Conservation (phyloP, 306 rosid genomes). For the Neltuma alba region DNA sequence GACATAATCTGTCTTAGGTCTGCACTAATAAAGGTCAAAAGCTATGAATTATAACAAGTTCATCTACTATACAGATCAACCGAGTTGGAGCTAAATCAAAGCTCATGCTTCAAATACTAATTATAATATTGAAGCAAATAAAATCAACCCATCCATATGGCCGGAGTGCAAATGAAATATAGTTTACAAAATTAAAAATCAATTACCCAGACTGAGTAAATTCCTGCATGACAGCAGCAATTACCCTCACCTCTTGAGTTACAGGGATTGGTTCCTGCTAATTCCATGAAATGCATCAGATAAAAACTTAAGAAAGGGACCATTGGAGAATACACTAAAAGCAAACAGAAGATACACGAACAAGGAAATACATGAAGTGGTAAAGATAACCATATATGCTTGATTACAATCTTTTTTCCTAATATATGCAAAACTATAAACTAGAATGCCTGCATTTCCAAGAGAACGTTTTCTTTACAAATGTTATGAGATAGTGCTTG, state of each 20-base stretch:
- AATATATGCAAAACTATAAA: not conserved
- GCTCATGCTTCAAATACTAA: not conserved
- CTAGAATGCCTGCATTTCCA: not conserved
- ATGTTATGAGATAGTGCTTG: not conserved
- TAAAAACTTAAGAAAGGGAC: not conserved
- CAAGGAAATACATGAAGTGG: not conserved
- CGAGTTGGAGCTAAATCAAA: not conserved
- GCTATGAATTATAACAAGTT: not conserved
- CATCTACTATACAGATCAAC: not conserved
- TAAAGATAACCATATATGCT: not conserved
- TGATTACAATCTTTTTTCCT: not conserved
- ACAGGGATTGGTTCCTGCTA: conserved; percentile 91
- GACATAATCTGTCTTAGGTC: conserved; percentile 10
- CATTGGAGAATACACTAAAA: not conserved
- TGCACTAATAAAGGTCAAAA: not conserved
- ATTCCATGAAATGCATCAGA: not conserved
- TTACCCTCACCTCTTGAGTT: conserved; percentile 94
- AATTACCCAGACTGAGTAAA: conserved; percentile 83
- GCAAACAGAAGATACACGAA: not conserved
- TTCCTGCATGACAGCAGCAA: conserved; percentile 96
- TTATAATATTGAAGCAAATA: not conserved
- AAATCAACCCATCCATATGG: not conserved
- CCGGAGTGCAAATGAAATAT: not conserved
- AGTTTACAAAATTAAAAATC: not conserved
- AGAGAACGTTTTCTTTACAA: not conserved